Evolutionary conservation across 148 eudicot species (phyloP).

Genomic region (Silene latifolia): DNA sequence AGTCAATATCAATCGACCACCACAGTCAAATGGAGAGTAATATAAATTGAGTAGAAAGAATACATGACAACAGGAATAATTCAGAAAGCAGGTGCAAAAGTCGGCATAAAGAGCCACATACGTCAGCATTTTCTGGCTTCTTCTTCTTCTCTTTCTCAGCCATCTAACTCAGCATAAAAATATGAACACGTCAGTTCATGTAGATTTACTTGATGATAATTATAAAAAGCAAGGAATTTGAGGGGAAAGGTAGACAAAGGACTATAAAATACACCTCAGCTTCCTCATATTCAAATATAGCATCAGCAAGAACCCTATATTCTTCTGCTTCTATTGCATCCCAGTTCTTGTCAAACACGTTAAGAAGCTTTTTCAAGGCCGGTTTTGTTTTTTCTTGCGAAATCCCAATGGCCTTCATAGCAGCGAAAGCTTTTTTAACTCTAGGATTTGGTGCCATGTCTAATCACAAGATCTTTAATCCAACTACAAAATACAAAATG

Average conservation of each 20-base stretch:
- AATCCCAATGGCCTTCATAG: constrained; percentile 67
- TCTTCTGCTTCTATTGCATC: constrained; percentile 69
- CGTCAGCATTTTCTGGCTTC: constrained; percentile 30
- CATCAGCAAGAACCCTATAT: constrained; percentile 75
- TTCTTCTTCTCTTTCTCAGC: constrained; percentile 38
- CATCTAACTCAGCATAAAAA: constrained; percentile 31
- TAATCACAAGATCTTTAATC: constrained; percentile 9
- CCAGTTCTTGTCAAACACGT: constrained; percentile 73
- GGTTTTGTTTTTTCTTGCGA: constrained; percentile 58
- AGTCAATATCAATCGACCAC: neutral
- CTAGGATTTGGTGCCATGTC: constrained; percentile 50
- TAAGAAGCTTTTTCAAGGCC: constrained; percentile 59
- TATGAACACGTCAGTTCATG: neutral
- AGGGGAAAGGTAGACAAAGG: constrained; percentile 10
- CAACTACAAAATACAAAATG: constrained; percentile 2
- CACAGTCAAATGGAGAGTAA: neutral
- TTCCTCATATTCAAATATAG: constrained; percentile 67
- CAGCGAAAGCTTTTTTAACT: constrained; percentile 59
- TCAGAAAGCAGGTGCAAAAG: neutral
- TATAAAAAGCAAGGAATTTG: neutral
- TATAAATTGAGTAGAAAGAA: neutral
- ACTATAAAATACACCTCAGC: constrained; percentile 33
- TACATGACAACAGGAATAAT: neutral
- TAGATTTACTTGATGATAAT: neutral
- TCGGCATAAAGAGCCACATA: constrained; percentile 26